Conservation (phyloP, 495 filamentous ascomycete genomes). For the Sabuloglossum arenarium region DNA sequence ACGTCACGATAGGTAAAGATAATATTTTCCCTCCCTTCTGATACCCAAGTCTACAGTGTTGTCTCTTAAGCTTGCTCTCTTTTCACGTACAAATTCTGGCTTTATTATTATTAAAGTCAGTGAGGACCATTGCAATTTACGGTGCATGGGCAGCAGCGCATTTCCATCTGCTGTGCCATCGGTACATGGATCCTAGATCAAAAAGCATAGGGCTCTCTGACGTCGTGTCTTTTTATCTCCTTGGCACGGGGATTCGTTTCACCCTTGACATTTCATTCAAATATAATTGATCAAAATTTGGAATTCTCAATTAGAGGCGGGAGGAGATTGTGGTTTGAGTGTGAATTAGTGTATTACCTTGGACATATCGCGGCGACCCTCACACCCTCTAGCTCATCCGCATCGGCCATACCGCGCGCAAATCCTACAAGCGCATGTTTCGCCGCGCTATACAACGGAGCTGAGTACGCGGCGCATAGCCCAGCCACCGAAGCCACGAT, state of each 20-base stretch:
- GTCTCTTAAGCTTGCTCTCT: no score
- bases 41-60: no score
- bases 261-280: slow-evolving; percentile 2
- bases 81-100: neutral
- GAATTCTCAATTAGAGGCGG: no score
- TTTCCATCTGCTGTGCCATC: slow-evolving; percentile 2
- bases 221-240: neutral
- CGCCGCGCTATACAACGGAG: slow-evolving; percentile 17
- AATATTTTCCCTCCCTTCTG: no score
- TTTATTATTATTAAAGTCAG: neutral
- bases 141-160: neutral
- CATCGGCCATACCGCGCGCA: slow-evolving; percentile 14
- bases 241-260: slow-evolving; percentile 4
- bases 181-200: slow-evolving; percentile 3
- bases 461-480: neutral
- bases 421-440: slow-evolving; percentile 21
- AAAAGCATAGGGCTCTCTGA: slow-evolving; percentile 5
- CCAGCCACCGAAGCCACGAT: slow-evolving; percentile 14
- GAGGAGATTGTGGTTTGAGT: no score
- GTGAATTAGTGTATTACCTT: no score
- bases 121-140: neutral
- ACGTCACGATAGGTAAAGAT: neutral
- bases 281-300: no score
- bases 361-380: slow-evolving; percentile 12
- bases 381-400: slow-evolving; percentile 14